Evolutionary conservation across 2,329 filamentous ascomycete genomes (phyloP).

Genomic region (Talaromyces amestolkiae): DNA sequence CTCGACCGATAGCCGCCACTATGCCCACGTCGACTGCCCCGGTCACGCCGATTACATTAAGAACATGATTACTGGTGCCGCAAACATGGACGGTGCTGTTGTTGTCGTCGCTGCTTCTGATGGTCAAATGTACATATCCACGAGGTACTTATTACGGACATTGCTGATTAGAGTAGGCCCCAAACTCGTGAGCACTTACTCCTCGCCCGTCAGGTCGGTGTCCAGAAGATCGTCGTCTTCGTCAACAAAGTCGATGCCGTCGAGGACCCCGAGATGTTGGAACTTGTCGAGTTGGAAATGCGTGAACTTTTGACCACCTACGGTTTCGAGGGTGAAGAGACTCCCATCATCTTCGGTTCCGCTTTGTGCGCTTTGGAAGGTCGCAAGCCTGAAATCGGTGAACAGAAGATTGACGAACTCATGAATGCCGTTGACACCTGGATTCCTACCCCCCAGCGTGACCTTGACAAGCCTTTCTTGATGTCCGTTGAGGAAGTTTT

Average conservation of each 20-base stretch:
- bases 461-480: slow-evolving; percentile 96
- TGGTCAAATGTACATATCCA: slow-evolving; percentile 74
- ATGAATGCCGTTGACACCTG: slow-evolving; percentile 85
- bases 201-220: slow-evolving; percentile 95
- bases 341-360: slow-evolving; percentile 94
- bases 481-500: slow-evolving; percentile 97
- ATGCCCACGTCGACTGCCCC: slow-evolving; percentile 99
- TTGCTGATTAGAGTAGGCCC: slow-evolving; percentile 55
- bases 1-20: slow-evolving; percentile 88
- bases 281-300: slow-evolving; percentile 99
- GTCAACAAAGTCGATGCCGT: slow-evolving; percentile 99
- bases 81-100: slow-evolving; percentile 98
- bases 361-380: slow-evolving; percentile 90
- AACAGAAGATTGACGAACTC: slow-evolving; percentile 85
- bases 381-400: slow-evolving; percentile 82
- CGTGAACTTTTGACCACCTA: slow-evolving; percentile 89
- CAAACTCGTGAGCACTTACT: slow-evolving; percentile 98
- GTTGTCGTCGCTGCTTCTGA: slow-evolving; percentile 98
- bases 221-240: slow-evolving; percentile 97
- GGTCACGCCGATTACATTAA: slow-evolving; percentile 99
- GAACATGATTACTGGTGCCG: slow-evolving; percentile 99
- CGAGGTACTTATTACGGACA: background rate
- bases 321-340: slow-evolving; percentile 97
- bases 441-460: slow-evolving; percentile 93
- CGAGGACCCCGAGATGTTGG: slow-evolving; percentile 98